phyloP scores from a whole-genome alignment of 768 basidiomycete species.

The Megacollybia marginata region DNA sequence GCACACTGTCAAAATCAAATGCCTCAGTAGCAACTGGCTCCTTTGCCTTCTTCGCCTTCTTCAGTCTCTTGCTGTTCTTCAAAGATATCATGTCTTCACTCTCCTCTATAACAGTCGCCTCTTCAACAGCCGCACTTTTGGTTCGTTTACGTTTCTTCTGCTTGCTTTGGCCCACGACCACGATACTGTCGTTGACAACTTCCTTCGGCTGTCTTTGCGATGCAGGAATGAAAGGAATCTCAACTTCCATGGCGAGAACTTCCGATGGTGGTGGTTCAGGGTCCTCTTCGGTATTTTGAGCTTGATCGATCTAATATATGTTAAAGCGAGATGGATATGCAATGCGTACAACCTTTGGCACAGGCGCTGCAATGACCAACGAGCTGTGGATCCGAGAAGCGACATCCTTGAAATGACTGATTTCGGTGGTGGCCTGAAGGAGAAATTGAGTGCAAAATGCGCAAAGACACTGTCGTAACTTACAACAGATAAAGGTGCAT shows the following conservation, averaged over 20 bases:
- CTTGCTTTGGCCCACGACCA: conserved; percentile 48
- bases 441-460: neutral
- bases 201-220: conserved; percentile 38
- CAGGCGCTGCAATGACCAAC: conserved; percentile 50
- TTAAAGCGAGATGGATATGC: no score
- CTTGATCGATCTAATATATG: no score
- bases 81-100: conserved; percentile 9
- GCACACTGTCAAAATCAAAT: conserved; percentile 64
- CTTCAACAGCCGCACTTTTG: conserved; percentile 17
- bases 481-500: neutral
- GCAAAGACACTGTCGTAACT: neutral
- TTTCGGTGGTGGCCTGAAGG: neutral
- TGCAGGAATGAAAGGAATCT: conserved; percentile 75
- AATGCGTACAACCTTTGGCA: conserved; percentile 29
- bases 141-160: conserved; percentile 58
- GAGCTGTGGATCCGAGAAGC: conserved; percentile 62
- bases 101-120: conserved; percentile 11
- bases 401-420: conserved; percentile 39
- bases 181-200: neutral
- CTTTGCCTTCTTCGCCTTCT: conserved; percentile 13
- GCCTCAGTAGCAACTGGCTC: conserved; percentile 25
- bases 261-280: neutral
- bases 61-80: neutral
- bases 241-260: conserved; percentile 38
- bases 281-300: no score